Percentiles rank a stretch among this genome's conserved stretches.
phyloP scores from a whole-genome alignment of 495 filamentous ascomycete genomes.

The Annulohypoxylon maeteangense region DNA sequence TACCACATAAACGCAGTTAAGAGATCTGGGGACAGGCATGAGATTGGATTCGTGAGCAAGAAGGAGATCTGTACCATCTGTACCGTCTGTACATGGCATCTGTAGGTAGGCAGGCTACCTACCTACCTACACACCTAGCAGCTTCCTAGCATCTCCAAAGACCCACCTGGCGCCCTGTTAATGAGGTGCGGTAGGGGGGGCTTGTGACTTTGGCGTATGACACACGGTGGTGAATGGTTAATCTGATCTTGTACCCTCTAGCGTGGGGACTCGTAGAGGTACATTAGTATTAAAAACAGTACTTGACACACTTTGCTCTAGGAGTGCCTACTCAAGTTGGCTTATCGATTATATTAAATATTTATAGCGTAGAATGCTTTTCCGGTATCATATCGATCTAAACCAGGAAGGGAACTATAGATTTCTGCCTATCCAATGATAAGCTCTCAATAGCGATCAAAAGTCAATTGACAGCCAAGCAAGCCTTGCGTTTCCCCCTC shows the following conservation, averaged over 20 bases:
- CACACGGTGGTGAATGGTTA: constrained; percentile 39
- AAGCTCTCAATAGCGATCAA: neutral
- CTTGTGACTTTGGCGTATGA: constrained; percentile 48
- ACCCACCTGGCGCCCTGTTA: constrained; percentile 23
- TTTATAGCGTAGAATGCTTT: neutral
- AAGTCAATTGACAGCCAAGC: neutral
- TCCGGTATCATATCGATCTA: constrained; percentile 1
- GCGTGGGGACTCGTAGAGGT: constrained; percentile 32
- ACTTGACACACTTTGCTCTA: neutral
- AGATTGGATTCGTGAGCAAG: constrained; percentile 33
- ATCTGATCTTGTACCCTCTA: constrained; percentile 27
- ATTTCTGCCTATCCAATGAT: constrained; percentile 3
- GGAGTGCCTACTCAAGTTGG: neutral
- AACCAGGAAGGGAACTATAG: constrained; percentile 2
- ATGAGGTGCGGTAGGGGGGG: constrained; percentile 31
- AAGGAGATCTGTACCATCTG: constrained; percentile 10
- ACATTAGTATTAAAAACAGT: constrained; percentile 12
- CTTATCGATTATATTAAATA: constrained; percentile 24
- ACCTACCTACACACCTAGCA: neutral
- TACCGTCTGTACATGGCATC: neutral
- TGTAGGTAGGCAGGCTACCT: neutral
- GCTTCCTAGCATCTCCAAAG: neutral
- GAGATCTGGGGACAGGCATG: constrained; percentile 23
- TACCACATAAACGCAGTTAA: constrained; percentile 6
- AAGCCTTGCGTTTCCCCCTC: constrained; percentile 8